A percentile compares a stretch with the other conserved stretches of the same genome.
Evolutionary conservation across 352 stramenopile species (phyloP).

Genomic region (Phytophthora podocarpi): DNA sequence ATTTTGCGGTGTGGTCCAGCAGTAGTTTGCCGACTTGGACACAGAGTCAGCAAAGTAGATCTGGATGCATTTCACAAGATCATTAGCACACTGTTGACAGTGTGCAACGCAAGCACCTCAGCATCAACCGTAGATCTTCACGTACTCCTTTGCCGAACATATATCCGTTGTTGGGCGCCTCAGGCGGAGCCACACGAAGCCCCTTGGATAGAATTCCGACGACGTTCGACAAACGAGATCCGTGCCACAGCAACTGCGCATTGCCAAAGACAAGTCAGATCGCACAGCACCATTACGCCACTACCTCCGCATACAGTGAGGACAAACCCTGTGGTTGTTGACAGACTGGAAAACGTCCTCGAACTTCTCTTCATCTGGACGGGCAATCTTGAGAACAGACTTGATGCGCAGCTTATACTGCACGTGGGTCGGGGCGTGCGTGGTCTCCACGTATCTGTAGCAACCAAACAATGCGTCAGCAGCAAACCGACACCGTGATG

Average conservation of each 20-base stretch:
- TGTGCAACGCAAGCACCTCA: no score
- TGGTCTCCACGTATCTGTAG: conserved; percentile 63
- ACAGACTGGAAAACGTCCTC: conserved; percentile 50
- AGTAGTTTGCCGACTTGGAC: conserved; percentile 87
- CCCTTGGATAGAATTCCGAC: conserved; percentile 82
- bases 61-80: conserved; percentile 25
- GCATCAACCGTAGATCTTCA: neutral
- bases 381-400: conserved; percentile 58
- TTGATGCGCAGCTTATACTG: conserved; percentile 68
- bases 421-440: conserved; percentile 63
- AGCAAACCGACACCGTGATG: neutral
- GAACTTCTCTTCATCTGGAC: conserved; percentile 53
- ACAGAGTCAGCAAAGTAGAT: conserved; percentile 89
- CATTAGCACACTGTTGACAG: conserved; percentile 2
- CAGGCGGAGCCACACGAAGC: conserved; percentile 78
- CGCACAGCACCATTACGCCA: neutral
- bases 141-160: conserved; percentile 88
- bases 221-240: conserved; percentile 79
- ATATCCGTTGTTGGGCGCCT: conserved; percentile 81
- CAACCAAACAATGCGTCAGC: neutral
- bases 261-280: conserved; percentile 6
- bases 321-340: conserved; percentile 58
- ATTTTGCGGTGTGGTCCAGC: conserved; percentile 67
- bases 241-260: conserved; percentile 83
- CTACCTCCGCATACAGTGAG: neutral